Conservation (phyloP, 2,329 filamentous ascomycete species). For the Cordyceps farinosa region DNA sequence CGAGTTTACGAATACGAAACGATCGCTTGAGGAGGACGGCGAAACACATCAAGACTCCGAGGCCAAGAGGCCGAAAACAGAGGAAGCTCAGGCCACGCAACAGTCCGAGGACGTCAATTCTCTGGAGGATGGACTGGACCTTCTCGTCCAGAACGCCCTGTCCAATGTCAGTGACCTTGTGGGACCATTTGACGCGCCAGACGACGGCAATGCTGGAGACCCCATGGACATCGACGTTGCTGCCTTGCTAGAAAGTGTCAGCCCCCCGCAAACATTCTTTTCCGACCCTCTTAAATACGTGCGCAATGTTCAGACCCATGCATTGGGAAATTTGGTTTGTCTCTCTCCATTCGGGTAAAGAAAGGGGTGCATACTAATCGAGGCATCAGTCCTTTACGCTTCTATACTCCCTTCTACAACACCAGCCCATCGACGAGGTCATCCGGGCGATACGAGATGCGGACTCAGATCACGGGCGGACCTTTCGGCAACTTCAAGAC, state of each 20-base stretch:
- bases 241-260: slow-evolving; percentile 28
- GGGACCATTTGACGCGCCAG: slow-evolving; percentile 29
- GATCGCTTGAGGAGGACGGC: slow-evolving; percentile 32
- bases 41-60: slow-evolving; percentile 26
- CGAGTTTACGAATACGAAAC: slow-evolving; percentile 34
- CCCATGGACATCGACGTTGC: slow-evolving; percentile 34
- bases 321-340: slow-evolving; percentile 41
- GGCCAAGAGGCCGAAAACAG: slow-evolving; percentile 15
- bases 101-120: slow-evolving; percentile 20
- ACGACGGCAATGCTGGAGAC: slow-evolving; percentile 26
- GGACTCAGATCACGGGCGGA: slow-evolving; percentile 32
- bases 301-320: slow-evolving; percentile 35
- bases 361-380: neutral
- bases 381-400: slow-evolving; percentile 8
- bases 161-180: slow-evolving; percentile 39
- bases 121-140: slow-evolving; percentile 35
- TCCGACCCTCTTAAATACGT: slow-evolving; percentile 37
- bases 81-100: neutral
- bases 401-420: slow-evolving; percentile 30
- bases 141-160: slow-evolving; percentile 40
- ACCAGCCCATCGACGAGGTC: slow-evolving; percentile 35
- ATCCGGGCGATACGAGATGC: slow-evolving; percentile 32
- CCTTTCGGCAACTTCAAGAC: slow-evolving; percentile 30
- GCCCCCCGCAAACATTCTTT: slow-evolving; percentile 30
- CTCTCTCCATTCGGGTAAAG: neutral